A percentile compares a stretch with the other conserved stretches of the same genome.
These are phyloP conservation scores for Alopecurus myosuroides DNA, from an alignment of 176 grass and related monocot genomes.

Conservation along the genomic window DNA sequence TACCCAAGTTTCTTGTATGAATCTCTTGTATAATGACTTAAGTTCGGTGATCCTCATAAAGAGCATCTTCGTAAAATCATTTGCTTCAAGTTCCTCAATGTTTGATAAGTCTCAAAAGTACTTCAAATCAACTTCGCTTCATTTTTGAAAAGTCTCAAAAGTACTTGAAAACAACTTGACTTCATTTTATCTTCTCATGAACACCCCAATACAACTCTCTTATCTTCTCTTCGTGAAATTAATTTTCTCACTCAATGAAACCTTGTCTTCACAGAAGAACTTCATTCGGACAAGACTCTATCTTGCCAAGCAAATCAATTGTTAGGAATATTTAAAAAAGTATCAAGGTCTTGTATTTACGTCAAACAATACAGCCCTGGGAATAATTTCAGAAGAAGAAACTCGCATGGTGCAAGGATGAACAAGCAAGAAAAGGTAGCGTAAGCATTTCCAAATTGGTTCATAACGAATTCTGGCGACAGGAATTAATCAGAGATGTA, in stretches of 20 bases:
- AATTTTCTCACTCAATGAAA: slow-evolving; percentile 60
- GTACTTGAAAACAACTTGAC: slow-evolving; percentile 69
- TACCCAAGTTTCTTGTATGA: slow-evolving; percentile 46
- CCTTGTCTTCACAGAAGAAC: slow-evolving; percentile 83
- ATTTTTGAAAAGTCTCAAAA: slow-evolving; percentile 51
- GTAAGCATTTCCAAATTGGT: background rate
- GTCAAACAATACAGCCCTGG: slow-evolving; percentile 52
- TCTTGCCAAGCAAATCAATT: slow-evolving; percentile 65
- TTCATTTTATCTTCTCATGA: slow-evolving; percentile 78
- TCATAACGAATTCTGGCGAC: background rate
- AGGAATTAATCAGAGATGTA: background rate
- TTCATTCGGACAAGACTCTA: slow-evolving; percentile 70
- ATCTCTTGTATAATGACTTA: slow-evolving; percentile 43
- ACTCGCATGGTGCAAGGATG: slow-evolving; percentile 15
- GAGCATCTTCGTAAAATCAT: slow-evolving; percentile 57
- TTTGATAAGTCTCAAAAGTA: slow-evolving; percentile 52
- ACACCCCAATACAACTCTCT: slow-evolving; percentile 41
- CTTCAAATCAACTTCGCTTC: slow-evolving; percentile 67
- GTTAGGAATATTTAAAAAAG: slow-evolving; percentile 52
- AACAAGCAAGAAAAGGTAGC: background rate
- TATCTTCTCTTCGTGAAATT: slow-evolving; percentile 71
- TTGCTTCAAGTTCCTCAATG: slow-evolving; percentile 53
- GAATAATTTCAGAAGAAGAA: slow-evolving; percentile 37
- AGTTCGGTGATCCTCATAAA: slow-evolving; percentile 39
- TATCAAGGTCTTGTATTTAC: slow-evolving; percentile 57